A percentile compares a stretch with the other conserved stretches of the same genome.
phyloP scores from a whole-genome alignment of 257 asterid genomes.

The Salvia miltiorrhiza region DNA sequence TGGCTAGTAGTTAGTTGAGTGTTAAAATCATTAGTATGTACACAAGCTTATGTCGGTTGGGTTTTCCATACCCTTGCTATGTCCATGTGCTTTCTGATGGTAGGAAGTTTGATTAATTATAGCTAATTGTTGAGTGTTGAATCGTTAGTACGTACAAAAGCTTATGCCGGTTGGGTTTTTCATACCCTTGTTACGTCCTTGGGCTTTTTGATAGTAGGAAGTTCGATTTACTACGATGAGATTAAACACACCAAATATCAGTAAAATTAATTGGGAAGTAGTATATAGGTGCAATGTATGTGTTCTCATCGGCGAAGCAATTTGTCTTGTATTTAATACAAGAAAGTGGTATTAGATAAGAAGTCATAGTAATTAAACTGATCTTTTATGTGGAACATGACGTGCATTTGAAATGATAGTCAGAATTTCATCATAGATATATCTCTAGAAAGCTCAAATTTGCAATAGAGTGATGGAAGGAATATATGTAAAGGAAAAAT shows the following conservation, averaged over 20 bases:
- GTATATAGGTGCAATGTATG: not conserved
- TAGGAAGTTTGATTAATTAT: not conserved
- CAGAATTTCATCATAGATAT: not conserved
- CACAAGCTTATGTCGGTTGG: no score
- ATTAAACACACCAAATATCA: not conserved
- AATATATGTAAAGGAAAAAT: not conserved
- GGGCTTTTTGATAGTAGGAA: not conserved
- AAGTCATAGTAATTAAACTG: not conserved
- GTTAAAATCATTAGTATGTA: no score
- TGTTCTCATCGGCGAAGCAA: not conserved
- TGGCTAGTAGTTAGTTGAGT: not conserved
- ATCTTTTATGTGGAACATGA: not conserved
- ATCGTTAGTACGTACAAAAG: no score
- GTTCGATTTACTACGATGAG: not conserved
- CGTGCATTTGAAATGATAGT: not conserved
- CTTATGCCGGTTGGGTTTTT: no score
- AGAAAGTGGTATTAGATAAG: not conserved
- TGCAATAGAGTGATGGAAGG: not conserved
- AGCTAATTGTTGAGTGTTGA: not conserved
- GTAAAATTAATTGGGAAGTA: not conserved
- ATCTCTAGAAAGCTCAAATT: not conserved
- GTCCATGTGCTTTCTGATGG: not conserved
- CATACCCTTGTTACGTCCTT: not conserved
- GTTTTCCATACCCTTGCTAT: not conserved
- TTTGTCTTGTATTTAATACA: not conserved